Base-by-base conservation (phyloP, 352 stramenopile species). In the Globisporangium camurandrum region DNA sequence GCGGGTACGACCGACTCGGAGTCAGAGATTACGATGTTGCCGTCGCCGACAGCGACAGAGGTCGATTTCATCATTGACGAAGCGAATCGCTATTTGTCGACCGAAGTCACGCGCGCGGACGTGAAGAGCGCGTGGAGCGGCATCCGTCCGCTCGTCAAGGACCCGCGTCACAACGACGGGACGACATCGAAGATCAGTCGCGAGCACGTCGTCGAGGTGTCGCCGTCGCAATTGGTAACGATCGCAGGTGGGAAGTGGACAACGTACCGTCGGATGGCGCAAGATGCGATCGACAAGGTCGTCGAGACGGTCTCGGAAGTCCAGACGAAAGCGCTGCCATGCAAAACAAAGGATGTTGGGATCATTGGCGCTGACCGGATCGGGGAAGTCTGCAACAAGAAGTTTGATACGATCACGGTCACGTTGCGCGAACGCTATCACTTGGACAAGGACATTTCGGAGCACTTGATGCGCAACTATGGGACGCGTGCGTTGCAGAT, bases 241-340 rank as follows among this genome's bases (percentile, higher is more conserved):
- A 97, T 98, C 57, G 90, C 93, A 17, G 95, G 95, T 19, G 95
- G 95, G 52, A 98, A 98, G 72, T 98, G 95, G 95, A 98, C 95
- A 8, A 98, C 95, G 36, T 98, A 96, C 66, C 82, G 95, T 38
- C 77, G 88, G 41, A 98, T 98, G 95, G 95, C 95, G 3, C 82
- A 98, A 66, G 95, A 98, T 53, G 81, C 87, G 36, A 85, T 98
- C 47, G 88, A 98, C 64, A 85, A 87, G 64, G 66, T 96, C 7
- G 71, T 95, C 22, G 75, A 85, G 57, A 69, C 75, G 12, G 66
- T 86, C n/a, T 81, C 88, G 0, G 71, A 87, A 58, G 50, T 96
- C n/a, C 41, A 78, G 59, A 48, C 51, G 51, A 93, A 93, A 67
- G 73, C 78, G 27, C 47, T 64, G 39, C 59, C 69, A 5, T 95